Evolutionary conservation across 495 filamentous ascomycete species (phyloP), one percentile per base, ranked within the genome.

Genomic region (Aspergillus mulundensis): DNA sequence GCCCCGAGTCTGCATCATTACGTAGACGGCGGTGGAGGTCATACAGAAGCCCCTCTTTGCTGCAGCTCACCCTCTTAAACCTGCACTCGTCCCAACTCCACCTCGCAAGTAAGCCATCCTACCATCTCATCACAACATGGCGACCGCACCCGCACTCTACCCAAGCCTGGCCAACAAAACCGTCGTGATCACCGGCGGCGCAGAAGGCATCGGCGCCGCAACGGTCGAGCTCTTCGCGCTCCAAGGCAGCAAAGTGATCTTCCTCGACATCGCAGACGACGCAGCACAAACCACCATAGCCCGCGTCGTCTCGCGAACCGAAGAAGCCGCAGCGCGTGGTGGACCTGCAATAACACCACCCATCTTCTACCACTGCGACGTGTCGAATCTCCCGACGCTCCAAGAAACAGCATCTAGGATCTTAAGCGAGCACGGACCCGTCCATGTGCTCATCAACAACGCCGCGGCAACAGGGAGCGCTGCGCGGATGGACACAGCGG

Each of bases 181-280:
- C 30, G 77, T 82, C 42, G 60, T 82, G 25, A 74, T 82, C 58
- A 74, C 78, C 0, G 79, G 79, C 56, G 79, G 77, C 21, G 78
- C 79, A 2, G 74, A 77, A 7, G 79, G 79, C 28, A 78, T 82
- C 62, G 79, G 79, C 11, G 76, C 76, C 7, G 72, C 75, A 51
- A 63, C 64, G 6, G 73, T 75, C 41, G 65, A 71, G 60, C 59
- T 63, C 21, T 81, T 81, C 58, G 73, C 75, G 18, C 66, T 67
- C 14, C 70, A 79, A 44, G 78, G 77, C 28, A 66, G 77, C 20
- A 55, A 76, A 50, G 70, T 81, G 49, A 57, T 80, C 43, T 71
- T 81, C 63, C 67, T 80, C 23, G 79, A 82, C 49, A 65, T 79
- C 20, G 66, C 70, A 28, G 64, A 72, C 54, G 40, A 48, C 10